These are phyloP conservation scores for Neurospora sp. DNA, from an alignment of 495 filamentous ascomycete species.

Conservation along the genomic window DNA sequence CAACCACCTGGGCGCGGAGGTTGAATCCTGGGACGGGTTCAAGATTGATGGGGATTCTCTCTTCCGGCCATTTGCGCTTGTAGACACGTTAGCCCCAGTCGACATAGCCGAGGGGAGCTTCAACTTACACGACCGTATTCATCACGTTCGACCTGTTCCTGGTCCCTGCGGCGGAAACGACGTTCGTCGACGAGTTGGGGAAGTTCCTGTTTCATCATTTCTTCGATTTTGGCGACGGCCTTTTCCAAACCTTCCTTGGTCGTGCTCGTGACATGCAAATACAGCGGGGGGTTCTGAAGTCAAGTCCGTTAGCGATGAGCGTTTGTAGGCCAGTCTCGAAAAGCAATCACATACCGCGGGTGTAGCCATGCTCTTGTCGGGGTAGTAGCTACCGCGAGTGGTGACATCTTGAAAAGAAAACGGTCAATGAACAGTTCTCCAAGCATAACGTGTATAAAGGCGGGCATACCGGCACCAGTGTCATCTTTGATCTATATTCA, in stretches of 20 bases:
- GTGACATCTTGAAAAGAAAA: conserved; percentile 88
- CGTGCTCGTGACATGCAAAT: conserved; percentile 90
- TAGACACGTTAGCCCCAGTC: not conserved
- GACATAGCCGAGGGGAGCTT: not conserved
- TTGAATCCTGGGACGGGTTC: conserved; percentile 96
- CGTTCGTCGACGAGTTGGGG: conserved; percentile 93
- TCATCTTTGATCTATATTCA: conserved; percentile 99
- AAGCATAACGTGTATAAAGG: conserved; percentile 34
- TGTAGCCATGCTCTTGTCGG: conserved; percentile 95
- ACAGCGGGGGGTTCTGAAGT: conserved; percentile 83
- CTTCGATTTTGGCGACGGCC: conserved; percentile 75
- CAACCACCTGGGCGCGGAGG: conserved; percentile 87
- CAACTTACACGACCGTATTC: conserved; percentile 78
- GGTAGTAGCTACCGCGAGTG: conserved; percentile 89
- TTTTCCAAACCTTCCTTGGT: conserved; percentile 84
- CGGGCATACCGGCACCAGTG: conserved; percentile 97
- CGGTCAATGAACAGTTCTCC: conserved; percentile 46
- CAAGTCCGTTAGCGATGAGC: conserved; percentile 2
- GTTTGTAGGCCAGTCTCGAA: not conserved
- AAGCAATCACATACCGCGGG: conserved; percentile 51
- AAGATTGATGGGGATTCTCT: conserved; percentile 80
- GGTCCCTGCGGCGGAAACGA: conserved; percentile 80
- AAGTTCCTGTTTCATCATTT: conserved; percentile 92
- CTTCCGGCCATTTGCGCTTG: conserved; percentile 97
- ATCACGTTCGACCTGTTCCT: conserved; percentile 89